Base-by-base conservation (phyloP, 163 green algal genomes). In the Prototheca wickerhamii region DNA sequence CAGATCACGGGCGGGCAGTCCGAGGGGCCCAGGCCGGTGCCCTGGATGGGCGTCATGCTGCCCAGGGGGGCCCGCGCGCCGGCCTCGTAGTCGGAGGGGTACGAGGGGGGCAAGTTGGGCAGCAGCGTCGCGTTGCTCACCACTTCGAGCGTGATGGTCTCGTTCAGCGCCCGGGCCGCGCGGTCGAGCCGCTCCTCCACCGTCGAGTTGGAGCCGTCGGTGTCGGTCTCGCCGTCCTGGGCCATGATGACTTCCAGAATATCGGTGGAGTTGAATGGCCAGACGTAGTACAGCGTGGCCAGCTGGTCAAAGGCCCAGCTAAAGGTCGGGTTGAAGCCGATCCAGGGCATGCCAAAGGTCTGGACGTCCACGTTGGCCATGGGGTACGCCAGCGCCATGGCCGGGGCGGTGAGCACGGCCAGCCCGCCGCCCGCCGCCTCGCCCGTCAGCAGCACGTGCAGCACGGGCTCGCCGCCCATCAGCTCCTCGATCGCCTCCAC, bases 261-360 rank as follows among this genome's bases (percentile, higher is more conserved):
- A 17, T 43, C 42, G 18, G 15, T 43, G 23, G 37, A 30, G 7
- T 32, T 42, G 28, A 58, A 70, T 6, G 54, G 64, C 64, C 64
- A 70, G 26, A 42, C 4, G 54, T 70, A 70, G 33, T 64, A 62
- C 43, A 73, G 26, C 0, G 26, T 61, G 5, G 68, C 54, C 54
- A 73, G 67, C 57, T 65, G 60, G 31, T 73, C 49, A 18, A 58
- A 73, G 26, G 35, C n/a, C 67, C 67, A 73, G 26, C 49, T 5
- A 23, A 68, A 73, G 7, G 53, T 59, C 2, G 49, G 8, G 61
- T 68, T 73, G 43, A 63, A 68, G 17, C 44, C 57, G 8, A 7
- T 23, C 54, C 57, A 67, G 7, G 58, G 37, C 7, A 28, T 60
- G 25, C 43, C 58, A 59, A 73, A 73, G 20, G 67, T 73, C 1